A percentile compares a stretch with the other conserved stretches of the same genome.
Evolutionary conservation across 129 eudicot species (phyloP).

Genomic region (Chrysanthemum makinoi): DNA sequence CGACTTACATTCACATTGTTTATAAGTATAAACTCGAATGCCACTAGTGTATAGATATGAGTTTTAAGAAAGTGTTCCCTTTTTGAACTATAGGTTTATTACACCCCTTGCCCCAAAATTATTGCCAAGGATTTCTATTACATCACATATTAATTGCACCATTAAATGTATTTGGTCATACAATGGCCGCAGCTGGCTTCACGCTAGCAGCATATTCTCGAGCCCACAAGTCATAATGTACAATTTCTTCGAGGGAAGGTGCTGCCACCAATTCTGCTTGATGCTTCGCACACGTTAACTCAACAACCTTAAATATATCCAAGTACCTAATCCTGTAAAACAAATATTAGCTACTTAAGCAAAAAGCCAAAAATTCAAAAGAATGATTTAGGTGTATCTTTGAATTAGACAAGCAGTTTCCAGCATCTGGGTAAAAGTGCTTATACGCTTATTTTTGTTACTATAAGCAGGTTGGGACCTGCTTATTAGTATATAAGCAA

Average conservation of each 20-base stretch:
- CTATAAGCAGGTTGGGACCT: no score
- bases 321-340: constrained; percentile 77
- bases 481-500: no score
- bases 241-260: constrained; percentile 75
- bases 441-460: no score
- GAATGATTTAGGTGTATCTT: no score
- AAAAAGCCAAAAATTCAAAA: no score
- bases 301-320: constrained; percentile 94
- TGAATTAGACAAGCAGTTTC: background rate
- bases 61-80: background rate
- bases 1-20: background rate
- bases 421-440: background rate
- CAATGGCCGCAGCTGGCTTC: constrained; percentile 31
- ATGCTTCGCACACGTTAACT: constrained; percentile 86
- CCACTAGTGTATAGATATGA: background rate
- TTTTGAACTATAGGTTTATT: constrained; percentile 9
- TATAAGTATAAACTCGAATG: background rate
- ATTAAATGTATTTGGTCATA: background rate
- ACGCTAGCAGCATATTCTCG: constrained; percentile 67
- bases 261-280: constrained; percentile 57
- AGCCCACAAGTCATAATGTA: constrained; percentile 90
- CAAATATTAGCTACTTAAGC: background rate
- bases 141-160: no score
- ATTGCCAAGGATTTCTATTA: background rate
- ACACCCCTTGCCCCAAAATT: constrained; percentile 8